A percentile compares a stretch with the other conserved stretches of the same genome.
phyloP scores from a whole-genome alignment of 2,329 filamentous ascomycete species.

The Paecilomyces variotii region DNA sequence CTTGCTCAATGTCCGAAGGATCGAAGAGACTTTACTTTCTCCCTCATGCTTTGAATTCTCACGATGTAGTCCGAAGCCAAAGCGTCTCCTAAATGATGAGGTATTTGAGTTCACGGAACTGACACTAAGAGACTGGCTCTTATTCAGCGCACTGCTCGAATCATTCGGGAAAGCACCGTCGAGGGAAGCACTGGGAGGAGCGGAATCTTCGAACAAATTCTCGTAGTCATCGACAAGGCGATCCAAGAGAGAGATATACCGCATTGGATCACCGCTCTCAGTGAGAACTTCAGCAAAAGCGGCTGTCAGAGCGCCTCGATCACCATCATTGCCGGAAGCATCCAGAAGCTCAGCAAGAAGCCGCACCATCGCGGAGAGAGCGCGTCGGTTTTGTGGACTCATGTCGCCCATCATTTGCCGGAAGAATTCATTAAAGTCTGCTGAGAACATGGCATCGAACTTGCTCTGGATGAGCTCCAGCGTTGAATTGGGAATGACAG shows the following conservation, averaged over 20 bases:
- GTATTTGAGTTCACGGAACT: constrained; percentile 78
- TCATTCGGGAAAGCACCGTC: constrained; percentile 43
- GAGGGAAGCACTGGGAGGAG: constrained; percentile 37
- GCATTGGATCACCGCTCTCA: constrained; percentile 64
- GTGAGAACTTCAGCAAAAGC: constrained; percentile 85
- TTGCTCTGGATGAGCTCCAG: constrained; percentile 63
- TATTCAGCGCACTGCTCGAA: constrained; percentile 52
- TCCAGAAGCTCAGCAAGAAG: constrained; percentile 81
- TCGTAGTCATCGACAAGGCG: constrained; percentile 84
- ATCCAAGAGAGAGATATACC: constrained; percentile 83
- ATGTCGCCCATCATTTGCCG: constrained; percentile 45
- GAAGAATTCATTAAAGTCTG: constrained; percentile 50
- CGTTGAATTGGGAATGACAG: constrained; percentile 64
- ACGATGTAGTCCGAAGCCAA: constrained; percentile 70
- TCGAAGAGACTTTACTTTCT: constrained; percentile 62
- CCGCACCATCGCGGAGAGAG: constrained; percentile 76
- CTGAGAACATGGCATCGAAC: constrained; percentile 35
- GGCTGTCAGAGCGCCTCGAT: constrained; percentile 77
- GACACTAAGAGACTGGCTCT: constrained; percentile 53
- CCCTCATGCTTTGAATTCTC: constrained; percentile 70
- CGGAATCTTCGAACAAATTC: constrained; percentile 67
- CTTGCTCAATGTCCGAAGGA: constrained; percentile 87
- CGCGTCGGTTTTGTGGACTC: constrained; percentile 57
- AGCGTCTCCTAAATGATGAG: constrained; percentile 75
- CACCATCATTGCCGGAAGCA: constrained; percentile 83